Evolutionary conservation across 2,329 filamentous ascomycete species (phyloP), one percentile per base, ranked within the genome.

Genomic region (Incumbomyces delicatus): DNA sequence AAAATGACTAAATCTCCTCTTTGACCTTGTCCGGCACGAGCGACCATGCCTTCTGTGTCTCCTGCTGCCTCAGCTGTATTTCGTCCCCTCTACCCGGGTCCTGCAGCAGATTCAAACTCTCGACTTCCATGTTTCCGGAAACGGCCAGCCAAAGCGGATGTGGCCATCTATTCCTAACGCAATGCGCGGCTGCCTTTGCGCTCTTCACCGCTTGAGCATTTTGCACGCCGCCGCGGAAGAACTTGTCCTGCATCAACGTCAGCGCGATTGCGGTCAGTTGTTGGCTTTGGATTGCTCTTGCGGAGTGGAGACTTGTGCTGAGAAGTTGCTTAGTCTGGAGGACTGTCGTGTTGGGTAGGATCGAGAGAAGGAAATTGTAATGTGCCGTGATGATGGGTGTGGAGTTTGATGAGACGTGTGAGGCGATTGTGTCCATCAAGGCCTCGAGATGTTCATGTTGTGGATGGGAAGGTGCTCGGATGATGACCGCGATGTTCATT

Each of bases 201-300:
- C 83, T 85, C 66, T 88, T 88, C 49, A 86, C 73, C 0, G 84
- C 83, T 62, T 89, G 85, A 49, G 85, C 83, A 41, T 87, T 87
- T 3, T 94, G 79, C 12, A 89, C 83, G 49, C 84, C 83, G 16
- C 42, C 42, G 38, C 83, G 81, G 63, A 89, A 95, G 58, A 95
- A 84, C 43, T 81, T 78, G 59, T 77, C 80, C 44, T 85, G 83
- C 84, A 95, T 94, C 53, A 92, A 81, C 55, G 81, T 88, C 49
- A 95, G 77, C 5, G 84, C 81, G 53, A 95, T 84, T 40, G 82
- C 82, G n/a, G 88, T 75, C 45, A 89, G 83, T 53, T 94, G 85
- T 27, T 78, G 78, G 61, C 95, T 95, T 46, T 74, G 73, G 7
- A 83, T 80, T 6, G 72, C 70, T 53, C 83, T 82, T 11, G 85